Evolutionary conservation across 2,329 filamentous ascomycete genomes (phyloP), one percentile per base, ranked within the genome.

Genomic region (Nemania abortiva): DNA sequence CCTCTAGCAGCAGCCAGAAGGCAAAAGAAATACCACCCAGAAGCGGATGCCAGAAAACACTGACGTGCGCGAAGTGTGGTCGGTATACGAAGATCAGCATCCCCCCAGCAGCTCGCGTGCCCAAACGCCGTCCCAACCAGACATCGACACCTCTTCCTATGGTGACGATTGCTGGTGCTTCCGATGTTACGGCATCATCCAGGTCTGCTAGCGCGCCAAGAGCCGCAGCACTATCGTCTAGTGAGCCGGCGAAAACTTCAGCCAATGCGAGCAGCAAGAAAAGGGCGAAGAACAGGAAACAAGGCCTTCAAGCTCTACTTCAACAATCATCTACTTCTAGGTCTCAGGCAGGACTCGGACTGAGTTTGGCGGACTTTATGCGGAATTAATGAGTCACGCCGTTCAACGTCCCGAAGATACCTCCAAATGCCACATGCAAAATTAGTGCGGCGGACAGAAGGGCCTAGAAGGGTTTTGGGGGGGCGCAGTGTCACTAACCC

Each of bases 281-380:
- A 80, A 84, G 89, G 58, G 87, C 89, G 37, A 91, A 89, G 80
- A 87, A 82, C 69, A 84, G 89, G 68, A 92, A 91, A 78, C 87
- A 88, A 39, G 89, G 88, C 0, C 81, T 92, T n/a, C 88, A 91
- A 76, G 89, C 89, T 59, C 77, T 92, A 49, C 81, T 92, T n/a
- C 84, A 85, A 56, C 87, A 88, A 71, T 74, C 81, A 4, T 74
- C 82, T 13, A 81, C 76, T 49, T 72, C 77, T 68, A 82, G 74
- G 18, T 66, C 76, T 11, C 74, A 74, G 50, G 75, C 74, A 37
- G 80, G 82, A 2, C 76, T 83, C 53, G 81, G 81, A 20, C 77
- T 89, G 34, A 88, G 84, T 69, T 82, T 90, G n/a, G 81, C 85
- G 34, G 85, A 88, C 76, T 89, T 89, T 70, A 84, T 86, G 82